Evolutionary conservation across 2,329 filamentous ascomycete species (phyloP).

Genomic region (Lecanosticta acicola): DNA sequence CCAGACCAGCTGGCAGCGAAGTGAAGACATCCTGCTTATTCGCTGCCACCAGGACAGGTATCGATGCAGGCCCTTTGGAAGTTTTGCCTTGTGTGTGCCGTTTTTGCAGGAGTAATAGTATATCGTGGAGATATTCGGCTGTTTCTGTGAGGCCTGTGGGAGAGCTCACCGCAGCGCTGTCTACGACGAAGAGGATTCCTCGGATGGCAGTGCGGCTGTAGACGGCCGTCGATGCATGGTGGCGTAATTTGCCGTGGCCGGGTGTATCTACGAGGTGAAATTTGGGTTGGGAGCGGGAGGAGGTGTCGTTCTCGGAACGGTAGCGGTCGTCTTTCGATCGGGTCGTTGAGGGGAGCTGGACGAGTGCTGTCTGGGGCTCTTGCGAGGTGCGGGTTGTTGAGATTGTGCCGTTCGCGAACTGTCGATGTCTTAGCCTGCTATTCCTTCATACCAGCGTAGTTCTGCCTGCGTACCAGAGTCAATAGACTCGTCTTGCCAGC

Average conservation of each 20-base stretch:
- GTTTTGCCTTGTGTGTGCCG: conserved; percentile 54
- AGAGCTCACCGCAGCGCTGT: conserved; percentile 51
- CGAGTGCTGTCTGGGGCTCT: conserved; percentile 51
- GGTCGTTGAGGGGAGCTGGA: conserved; percentile 50
- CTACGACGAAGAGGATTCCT: conserved; percentile 82
- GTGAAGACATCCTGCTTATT: conserved; percentile 98
- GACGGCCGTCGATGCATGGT: conserved; percentile 55
- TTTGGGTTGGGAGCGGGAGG: conserved; percentile 55
- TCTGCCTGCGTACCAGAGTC: conserved; percentile 62
- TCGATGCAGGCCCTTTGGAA: conserved; percentile 52
- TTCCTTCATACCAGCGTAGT: background rate
- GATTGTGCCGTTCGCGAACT: conserved; percentile 53
- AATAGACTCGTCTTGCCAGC: conserved; percentile 83
- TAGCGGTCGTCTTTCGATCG: conserved; percentile 56
- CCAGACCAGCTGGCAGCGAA: conserved; percentile 70
- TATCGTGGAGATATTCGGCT: conserved; percentile 80
- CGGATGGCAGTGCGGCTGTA: conserved; percentile 49
- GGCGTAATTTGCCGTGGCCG: conserved; percentile 88
- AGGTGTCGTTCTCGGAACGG: conserved; percentile 60
- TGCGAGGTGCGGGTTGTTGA: conserved; percentile 58
- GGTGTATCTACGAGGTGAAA: conserved; percentile 83
- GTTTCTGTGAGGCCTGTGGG: conserved; percentile 58
- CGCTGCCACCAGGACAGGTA: conserved; percentile 77
- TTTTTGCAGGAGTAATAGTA: conserved; percentile 77
- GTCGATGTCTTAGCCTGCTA: conserved; percentile 1